Percentiles rank a stretch among this genome's conserved stretches.
Evolutionary conservation across 495 filamentous ascomycete genomes (phyloP).

Genomic region (Lasiosphaeria miniovina): DNA sequence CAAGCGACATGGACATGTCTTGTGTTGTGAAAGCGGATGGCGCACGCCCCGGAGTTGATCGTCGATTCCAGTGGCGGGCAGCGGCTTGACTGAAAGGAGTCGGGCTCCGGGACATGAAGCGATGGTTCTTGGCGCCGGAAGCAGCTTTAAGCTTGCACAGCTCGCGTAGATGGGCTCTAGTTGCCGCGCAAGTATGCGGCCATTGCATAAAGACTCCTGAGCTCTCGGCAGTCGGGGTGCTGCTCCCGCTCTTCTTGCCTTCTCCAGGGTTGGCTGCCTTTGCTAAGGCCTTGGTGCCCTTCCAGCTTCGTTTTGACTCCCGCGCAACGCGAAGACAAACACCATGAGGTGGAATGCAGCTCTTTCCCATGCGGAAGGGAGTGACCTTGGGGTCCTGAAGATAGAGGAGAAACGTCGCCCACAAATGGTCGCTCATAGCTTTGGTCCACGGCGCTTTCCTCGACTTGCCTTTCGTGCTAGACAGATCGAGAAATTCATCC

Average conservation of each 20-base stretch:
- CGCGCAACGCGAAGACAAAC: slow-evolving; percentile 86
- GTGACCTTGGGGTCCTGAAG: slow-evolving; percentile 90
- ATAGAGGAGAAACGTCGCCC: slow-evolving; percentile 86
- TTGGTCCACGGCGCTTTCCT: slow-evolving; percentile 68
- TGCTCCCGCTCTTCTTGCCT: slow-evolving; percentile 56
- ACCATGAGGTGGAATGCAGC: slow-evolving; percentile 80
- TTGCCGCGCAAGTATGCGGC: slow-evolving; percentile 80
- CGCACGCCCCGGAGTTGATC: slow-evolving; percentile 35
- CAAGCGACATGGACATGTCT: slow-evolving; percentile 82
- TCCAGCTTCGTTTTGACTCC: slow-evolving; percentile 83
- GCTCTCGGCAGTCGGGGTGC: slow-evolving; percentile 59
- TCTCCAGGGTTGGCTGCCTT: slow-evolving; percentile 26
- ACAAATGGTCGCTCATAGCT: slow-evolving; percentile 89
- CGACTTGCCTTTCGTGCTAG: slow-evolving; percentile 22
- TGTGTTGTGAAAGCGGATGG: slow-evolving; percentile 56
- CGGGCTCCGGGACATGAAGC: slow-evolving; percentile 66
- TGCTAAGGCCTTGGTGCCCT: slow-evolving; percentile 47
- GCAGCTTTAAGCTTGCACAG: slow-evolving; percentile 78
- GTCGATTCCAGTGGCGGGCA: slow-evolving; percentile 43
- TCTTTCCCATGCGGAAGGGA: slow-evolving; percentile 87
- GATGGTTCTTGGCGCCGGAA: slow-evolving; percentile 55
- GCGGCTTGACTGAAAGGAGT: slow-evolving; percentile 65
- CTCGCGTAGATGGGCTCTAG: slow-evolving; percentile 73
- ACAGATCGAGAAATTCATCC: slow-evolving; percentile 10
- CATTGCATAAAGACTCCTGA: slow-evolving; percentile 53